These are phyloP conservation scores for Trypanosoma rangeli DNA, from an alignment of 208 protist genomes.

Conservation along the genomic window DNA sequence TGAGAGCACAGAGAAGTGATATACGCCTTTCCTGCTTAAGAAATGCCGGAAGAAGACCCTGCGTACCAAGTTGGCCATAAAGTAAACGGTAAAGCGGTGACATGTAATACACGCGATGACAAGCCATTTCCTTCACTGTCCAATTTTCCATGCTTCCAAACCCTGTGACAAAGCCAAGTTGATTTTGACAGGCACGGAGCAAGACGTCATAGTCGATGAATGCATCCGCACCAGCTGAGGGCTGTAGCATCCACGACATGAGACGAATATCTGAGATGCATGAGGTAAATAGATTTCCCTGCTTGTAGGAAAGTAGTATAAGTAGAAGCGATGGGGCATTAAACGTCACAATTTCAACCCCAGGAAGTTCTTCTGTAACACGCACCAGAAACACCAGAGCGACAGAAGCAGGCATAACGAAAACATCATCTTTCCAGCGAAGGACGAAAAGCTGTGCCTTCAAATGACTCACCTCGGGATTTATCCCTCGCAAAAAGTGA, in stretches of 20 bases:
- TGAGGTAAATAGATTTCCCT: slow-evolving; percentile 50
- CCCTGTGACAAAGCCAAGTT: slow-evolving; percentile 17
- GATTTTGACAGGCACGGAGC: slow-evolving; percentile 26
- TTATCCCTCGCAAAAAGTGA: slow-evolving; percentile 26
- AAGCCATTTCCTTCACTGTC: slow-evolving; percentile 36
- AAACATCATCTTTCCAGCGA: slow-evolving; percentile 79
- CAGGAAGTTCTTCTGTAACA: slow-evolving; percentile 61
- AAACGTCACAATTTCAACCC: slow-evolving; percentile 90
- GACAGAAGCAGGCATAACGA: slow-evolving; percentile 34
- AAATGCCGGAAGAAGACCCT: slow-evolving; percentile 82
- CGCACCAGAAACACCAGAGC: slow-evolving; percentile 60
- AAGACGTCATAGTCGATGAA: slow-evolving; percentile 34
- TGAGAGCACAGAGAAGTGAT: slow-evolving; percentile 62
- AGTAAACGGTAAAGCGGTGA: slow-evolving; percentile 75
- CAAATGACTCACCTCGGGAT: slow-evolving; percentile 39
- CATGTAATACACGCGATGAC: slow-evolving; percentile 74
- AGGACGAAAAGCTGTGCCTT: slow-evolving; percentile 47
- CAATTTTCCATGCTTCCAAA: slow-evolving; percentile 9
- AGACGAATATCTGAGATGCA: slow-evolving; percentile 83
- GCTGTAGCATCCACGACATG: slow-evolving; percentile 80
- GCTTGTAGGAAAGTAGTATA: slow-evolving; percentile 47
- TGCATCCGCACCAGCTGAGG: slow-evolving; percentile 15
- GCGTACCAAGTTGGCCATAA: slow-evolving; percentile 73
- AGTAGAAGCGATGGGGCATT: slow-evolving; percentile 75
- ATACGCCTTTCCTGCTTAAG: slow-evolving; percentile 86